Conservation (phyloP, 805 yeast genomes). For the Grigorovia transvaalensis region DNA sequence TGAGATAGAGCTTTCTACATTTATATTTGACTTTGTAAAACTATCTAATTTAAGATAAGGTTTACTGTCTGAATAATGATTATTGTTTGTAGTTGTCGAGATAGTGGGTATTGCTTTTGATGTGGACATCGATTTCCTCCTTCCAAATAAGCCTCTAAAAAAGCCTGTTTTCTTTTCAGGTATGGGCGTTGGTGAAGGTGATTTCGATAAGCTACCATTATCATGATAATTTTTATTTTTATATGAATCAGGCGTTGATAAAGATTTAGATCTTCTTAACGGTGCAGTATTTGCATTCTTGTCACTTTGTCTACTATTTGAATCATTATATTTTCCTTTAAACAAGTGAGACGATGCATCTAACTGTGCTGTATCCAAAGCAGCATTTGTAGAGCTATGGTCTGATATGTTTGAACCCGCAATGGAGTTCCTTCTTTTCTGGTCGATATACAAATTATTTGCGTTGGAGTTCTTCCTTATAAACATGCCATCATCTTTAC, state of each 20-base stretch:
- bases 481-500: not conserved
- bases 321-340: not conserved
- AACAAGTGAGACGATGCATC: not conserved
- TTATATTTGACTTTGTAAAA: no score
- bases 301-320: not conserved
- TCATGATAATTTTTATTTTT: not conserved
- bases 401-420: constrained; percentile 1
- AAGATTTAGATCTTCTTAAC: constrained; percentile 27
- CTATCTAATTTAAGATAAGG: not conserved
- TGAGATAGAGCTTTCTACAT: not conserved
- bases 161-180: constrained; percentile 27
- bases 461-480: not conserved
- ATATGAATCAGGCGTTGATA: constrained; percentile 15
- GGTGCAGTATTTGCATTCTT: constrained; percentile 1
- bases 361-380: not conserved
- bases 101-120: not conserved
- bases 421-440: constrained; percentile 3
- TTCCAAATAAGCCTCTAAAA: constrained; percentile 27
- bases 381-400: not conserved
- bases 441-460: not conserved
- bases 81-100: not conserved
- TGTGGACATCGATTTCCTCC: constrained; percentile 3
- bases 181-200: not conserved
- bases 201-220: not conserved
- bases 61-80: not conserved